Evolutionary conservation across 192 early-diverging fungal genomes (phyloP).

Genomic region (Coemansia sp.): DNA sequence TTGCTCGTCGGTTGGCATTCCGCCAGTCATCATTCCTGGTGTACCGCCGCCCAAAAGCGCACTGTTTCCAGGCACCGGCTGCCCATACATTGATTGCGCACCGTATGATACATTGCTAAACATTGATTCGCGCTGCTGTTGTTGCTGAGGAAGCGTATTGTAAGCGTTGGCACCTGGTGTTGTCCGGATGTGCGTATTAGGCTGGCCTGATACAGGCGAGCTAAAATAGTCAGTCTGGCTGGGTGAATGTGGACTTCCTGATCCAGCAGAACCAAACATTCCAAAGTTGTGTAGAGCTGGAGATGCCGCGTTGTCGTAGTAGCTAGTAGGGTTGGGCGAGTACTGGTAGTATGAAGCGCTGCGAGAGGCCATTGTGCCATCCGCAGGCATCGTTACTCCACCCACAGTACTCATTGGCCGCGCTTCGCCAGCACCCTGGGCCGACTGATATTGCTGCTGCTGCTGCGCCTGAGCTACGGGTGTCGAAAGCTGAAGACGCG

Average conservation of each 20-base stretch:
- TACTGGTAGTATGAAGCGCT: conserved; percentile 27
- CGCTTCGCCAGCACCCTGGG: conserved; percentile 1
- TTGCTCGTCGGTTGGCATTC: conserved; percentile 58
- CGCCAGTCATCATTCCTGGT: conserved; percentile 29
- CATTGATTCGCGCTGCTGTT: conserved; percentile 38
- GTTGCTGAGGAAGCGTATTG: conserved; percentile 9
- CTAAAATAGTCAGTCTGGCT: conserved; percentile 9
- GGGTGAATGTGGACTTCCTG: conserved; percentile 10
- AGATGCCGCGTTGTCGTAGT: conserved; percentile 10
- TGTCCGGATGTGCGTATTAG: neutral
- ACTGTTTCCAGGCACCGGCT: conserved; percentile 4
- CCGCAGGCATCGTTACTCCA: conserved; percentile 12
- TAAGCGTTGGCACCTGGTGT: neutral
- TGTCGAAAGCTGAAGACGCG: conserved; percentile 35
- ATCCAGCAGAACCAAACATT: neutral
- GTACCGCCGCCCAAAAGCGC: conserved; percentile 28
- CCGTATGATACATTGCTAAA: conserved; percentile 23
- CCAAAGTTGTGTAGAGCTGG: neutral
- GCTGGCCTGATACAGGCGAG: neutral
- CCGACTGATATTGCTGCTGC: conserved; percentile 22
- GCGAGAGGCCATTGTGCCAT: conserved; percentile 22
- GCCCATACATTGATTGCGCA: conserved; percentile 19
- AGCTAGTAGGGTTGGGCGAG: conserved; percentile 16
- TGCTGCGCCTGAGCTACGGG: conserved; percentile 45
- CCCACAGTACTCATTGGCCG: conserved; percentile 21